Conservation (phyloP, 495 filamentous ascomycete genomes). For the Aspergillus baeticus region DNA sequence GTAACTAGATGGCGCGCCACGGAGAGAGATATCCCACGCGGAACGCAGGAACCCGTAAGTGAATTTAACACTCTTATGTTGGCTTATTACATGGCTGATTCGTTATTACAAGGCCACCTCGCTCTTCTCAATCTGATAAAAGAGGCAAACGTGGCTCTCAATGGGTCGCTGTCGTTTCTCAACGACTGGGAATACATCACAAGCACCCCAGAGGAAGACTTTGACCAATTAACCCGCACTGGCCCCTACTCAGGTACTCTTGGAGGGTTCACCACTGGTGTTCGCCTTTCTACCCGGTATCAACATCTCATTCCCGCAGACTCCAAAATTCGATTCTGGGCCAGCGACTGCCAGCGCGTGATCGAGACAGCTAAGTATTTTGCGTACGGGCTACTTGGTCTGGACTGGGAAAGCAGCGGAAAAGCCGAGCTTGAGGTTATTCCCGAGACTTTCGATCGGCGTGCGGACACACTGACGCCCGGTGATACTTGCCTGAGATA, state of each 20-base stretch:
- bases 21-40: conserved; percentile 57
- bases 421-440: conserved; percentile 48
- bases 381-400: conserved; percentile 54
- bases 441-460: conserved; percentile 47
- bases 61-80: background rate
- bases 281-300: conserved; percentile 55
- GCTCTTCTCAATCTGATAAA: conserved; percentile 44
- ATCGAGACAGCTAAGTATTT: conserved; percentile 59
- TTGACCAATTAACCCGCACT: conserved; percentile 58
- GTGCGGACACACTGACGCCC: conserved; percentile 58
- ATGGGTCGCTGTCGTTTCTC: conserved; percentile 52
- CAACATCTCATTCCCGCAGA: conserved; percentile 35
- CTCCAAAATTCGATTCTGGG: conserved; percentile 46
- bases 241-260: conserved; percentile 57
- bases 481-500: conserved; percentile 58
- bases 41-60: conserved; percentile 52
- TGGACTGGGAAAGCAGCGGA: conserved; percentile 42
- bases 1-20: conserved; percentile 55
- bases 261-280: conserved; percentile 55
- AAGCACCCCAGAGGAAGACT: conserved; percentile 31
- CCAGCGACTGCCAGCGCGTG: conserved; percentile 54
- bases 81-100: background rate
- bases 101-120: conserved; percentile 44
- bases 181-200: conserved; percentile 59
- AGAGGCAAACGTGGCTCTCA: conserved; percentile 35